A percentile compares a stretch with the other conserved stretches of the same genome.
These are phyloP conservation scores for Dinochytrium kinnereticum DNA, from an alignment of 371 early-diverging fungal genomes.

Conservation along the genomic window DNA sequence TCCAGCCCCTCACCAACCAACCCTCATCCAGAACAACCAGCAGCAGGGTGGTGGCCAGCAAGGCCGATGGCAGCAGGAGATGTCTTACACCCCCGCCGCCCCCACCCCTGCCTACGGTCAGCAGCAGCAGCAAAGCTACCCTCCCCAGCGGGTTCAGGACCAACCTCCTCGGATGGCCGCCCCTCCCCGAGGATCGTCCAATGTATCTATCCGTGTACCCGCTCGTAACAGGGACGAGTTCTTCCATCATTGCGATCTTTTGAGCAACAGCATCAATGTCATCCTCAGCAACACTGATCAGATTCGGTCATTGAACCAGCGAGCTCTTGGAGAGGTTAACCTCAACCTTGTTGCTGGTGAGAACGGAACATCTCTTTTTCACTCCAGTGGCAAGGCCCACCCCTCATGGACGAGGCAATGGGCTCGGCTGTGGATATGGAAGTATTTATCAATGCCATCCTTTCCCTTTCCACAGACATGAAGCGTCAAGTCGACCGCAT, in stretches of 20 bases:
- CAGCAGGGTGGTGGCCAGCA: background rate
- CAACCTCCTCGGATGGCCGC: background rate
- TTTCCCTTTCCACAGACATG: background rate
- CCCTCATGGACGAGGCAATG: too few species aligned
- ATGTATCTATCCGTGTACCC: background rate
- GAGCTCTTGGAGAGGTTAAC: constrained; percentile 29
- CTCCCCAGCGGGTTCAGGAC: background rate
- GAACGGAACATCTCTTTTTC: background rate
- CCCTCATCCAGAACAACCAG: background rate
- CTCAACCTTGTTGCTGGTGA: constrained; percentile 11
- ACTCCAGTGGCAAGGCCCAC: too few species aligned
- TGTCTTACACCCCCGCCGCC: background rate
- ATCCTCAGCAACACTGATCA: constrained; percentile 18
- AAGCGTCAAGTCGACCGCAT: constrained; percentile 19
- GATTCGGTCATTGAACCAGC: constrained; percentile 18
- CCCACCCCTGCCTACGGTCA: background rate
- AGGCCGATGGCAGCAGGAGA: constrained; percentile 5
- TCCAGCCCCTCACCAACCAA: background rate
- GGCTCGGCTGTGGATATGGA: too few species aligned
- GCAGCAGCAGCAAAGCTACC: background rate
- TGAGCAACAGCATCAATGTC: constrained; percentile 23
- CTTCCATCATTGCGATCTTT: constrained; percentile 30
- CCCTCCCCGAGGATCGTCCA: background rate
- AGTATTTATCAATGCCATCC: background rate
- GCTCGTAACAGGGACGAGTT: constrained; percentile 28